These are phyloP conservation scores for Halteria grandinella DNA, from an alignment of 73 alveolate species.

Conservation along the genomic window DNA sequence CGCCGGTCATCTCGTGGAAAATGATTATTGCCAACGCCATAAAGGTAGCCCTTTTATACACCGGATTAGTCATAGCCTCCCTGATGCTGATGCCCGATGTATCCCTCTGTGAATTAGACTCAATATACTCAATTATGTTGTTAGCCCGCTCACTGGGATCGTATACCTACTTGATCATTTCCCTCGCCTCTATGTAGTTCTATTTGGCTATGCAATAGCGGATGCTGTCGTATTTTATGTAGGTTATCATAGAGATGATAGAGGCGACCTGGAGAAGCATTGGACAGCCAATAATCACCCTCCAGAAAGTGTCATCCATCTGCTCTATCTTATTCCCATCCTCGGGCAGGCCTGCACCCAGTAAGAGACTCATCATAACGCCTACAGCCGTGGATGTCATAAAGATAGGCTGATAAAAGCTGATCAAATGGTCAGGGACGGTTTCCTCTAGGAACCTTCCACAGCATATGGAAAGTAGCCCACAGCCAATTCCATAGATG, in stretches of 20 bases:
- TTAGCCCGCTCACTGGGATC: not conserved
- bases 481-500: slow-evolving; percentile 4
- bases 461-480: not conserved
- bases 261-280: not conserved
- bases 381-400: slow-evolving; percentile 1
- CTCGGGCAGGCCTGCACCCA: slow-evolving; percentile 29
- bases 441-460: slow-evolving; percentile 42
- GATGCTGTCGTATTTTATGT: slow-evolving; percentile 7
- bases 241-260: not conserved
- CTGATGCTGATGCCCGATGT: slow-evolving; percentile 5
- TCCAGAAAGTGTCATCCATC: slow-evolving; percentile 1
- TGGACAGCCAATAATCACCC: slow-evolving; percentile 39
- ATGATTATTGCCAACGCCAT: not conserved
- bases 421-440: slow-evolving; percentile 6
- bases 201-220: not conserved
- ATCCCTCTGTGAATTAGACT: not conserved
- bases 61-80: not conserved
- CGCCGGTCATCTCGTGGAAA: slow-evolving; percentile 47
- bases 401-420: not conserved
- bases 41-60: slow-evolving; percentile 14
- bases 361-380: not conserved
- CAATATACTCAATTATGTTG: not conserved
- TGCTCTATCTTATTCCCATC: slow-evolving; percentile 8
- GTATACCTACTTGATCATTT: not conserved
- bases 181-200: slow-evolving; percentile 7